Percentiles rank a stretch among this genome's conserved stretches.
phyloP scores from a whole-genome alignment of 352 stramenopile species.

The Thalassiosira allenii region DNA sequence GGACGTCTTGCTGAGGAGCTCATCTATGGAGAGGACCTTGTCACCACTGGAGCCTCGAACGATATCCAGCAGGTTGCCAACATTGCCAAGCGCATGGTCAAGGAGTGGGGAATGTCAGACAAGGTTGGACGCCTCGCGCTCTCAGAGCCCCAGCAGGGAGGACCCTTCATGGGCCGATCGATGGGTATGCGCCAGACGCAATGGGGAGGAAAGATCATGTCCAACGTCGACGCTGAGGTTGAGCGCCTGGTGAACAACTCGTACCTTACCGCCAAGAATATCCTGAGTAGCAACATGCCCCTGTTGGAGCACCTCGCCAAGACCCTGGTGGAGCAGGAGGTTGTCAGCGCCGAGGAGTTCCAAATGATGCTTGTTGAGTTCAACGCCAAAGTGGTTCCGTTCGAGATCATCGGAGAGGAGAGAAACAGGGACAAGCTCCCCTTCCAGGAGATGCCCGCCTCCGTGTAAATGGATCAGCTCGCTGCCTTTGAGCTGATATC shows the following conservation, averaged over 20 bases:
- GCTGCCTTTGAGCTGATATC: background rate
- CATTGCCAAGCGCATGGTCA: constrained; percentile 86
- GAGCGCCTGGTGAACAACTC: constrained; percentile 88
- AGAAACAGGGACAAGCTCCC: constrained; percentile 82
- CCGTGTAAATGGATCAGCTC: constrained; percentile 43
- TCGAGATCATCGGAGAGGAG: constrained; percentile 76
- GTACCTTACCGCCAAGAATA: constrained; percentile 87
- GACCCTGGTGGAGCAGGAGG: constrained; percentile 87
- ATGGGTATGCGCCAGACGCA: constrained; percentile 70
- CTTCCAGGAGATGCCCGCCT: constrained; percentile 76
- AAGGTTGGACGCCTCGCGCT: constrained; percentile 78
- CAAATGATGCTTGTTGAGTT: constrained; percentile 87
- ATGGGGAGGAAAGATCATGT: constrained; percentile 82
- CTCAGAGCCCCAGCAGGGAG: constrained; percentile 53
- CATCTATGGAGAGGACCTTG: constrained; percentile 83
- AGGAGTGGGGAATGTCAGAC: constrained; percentile 86
- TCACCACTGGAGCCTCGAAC: constrained; percentile 87
- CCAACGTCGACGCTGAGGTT: constrained; percentile 81
- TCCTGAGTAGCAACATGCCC: constrained; percentile 84
- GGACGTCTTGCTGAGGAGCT: constrained; percentile 87
- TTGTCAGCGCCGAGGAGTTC: constrained; percentile 86
- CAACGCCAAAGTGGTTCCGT: constrained; percentile 79
- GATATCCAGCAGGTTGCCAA: constrained; percentile 87
- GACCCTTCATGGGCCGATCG: constrained; percentile 76
- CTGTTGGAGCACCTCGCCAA: constrained; percentile 86